Conservation (phyloP, 768 basidiomycete species). For the Cyclocybe cylindracea region DNA sequence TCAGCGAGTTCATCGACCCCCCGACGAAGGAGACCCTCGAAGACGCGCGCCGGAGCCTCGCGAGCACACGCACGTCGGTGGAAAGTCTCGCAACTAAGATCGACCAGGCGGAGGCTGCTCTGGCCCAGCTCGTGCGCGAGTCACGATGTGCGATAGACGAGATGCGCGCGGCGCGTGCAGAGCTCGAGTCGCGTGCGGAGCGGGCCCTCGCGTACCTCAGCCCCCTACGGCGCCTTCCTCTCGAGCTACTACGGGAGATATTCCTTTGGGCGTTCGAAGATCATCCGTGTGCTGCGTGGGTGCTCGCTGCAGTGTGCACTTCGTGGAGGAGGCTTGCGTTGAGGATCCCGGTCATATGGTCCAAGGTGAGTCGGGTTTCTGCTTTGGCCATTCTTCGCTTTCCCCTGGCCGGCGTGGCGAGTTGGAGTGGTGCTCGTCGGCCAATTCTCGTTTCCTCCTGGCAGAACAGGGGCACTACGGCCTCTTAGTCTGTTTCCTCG, state of each 20-base stretch:
- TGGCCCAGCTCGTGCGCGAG: constrained; percentile 60
- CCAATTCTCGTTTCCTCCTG: too few species aligned
- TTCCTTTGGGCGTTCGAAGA: constrained; percentile 71
- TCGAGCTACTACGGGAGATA: constrained; percentile 72
- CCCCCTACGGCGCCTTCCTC: constrained; percentile 69
- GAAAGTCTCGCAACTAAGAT: constrained; percentile 47
- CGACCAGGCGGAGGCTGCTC: constrained; percentile 49
- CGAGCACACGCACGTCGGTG: constrained; percentile 30
- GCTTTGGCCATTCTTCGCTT: constrained; percentile 1
- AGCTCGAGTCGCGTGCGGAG: constrained; percentile 48
- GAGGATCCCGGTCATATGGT: constrained; percentile 72
- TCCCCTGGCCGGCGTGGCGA: neutral
- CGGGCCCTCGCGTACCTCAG: constrained; percentile 66
- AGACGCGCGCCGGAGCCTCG: constrained; percentile 52
- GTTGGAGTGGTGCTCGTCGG: neutral
- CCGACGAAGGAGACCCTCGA: constrained; percentile 56
- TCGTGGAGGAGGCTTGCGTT: constrained; percentile 68
- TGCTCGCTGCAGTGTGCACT: constrained; percentile 66
- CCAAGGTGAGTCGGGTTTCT: constrained; percentile 54
- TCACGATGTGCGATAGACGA: constrained; percentile 54
- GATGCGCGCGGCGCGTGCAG: constrained; percentile 48
- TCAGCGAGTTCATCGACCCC: constrained; percentile 51
- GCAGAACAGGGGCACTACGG: too few species aligned
- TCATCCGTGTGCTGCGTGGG: constrained; percentile 76
- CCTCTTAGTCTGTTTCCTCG: neutral